phyloP scores from a whole-genome alignment of 139 green algal genomes.

The Picochlorum sp. region DNA sequence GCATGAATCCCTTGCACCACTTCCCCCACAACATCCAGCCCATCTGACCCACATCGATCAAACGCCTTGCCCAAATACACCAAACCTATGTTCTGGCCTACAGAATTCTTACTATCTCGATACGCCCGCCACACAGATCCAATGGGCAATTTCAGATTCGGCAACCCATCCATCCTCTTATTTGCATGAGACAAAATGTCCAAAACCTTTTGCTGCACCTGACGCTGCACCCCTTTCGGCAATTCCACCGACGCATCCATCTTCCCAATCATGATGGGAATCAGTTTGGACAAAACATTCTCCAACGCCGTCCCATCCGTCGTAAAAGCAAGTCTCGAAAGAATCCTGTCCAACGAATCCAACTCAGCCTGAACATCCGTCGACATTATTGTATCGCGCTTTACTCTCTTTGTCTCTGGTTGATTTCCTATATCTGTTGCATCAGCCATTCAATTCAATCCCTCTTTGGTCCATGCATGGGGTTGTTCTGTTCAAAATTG shows the following conservation, averaged over 20 bases:
- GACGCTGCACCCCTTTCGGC: not conserved
- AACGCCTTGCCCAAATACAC: slow-evolving; percentile 76
- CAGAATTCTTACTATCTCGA: slow-evolving; percentile 9
- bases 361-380: slow-evolving; percentile 46
- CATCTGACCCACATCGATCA: slow-evolving; percentile 30
- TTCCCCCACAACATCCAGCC: slow-evolving; percentile 26
- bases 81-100: slow-evolving; percentile 70
- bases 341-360: slow-evolving; percentile 59
- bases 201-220: slow-evolving; percentile 55
- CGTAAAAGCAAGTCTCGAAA: slow-evolving; percentile 71
- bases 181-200: slow-evolving; percentile 87
- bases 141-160: slow-evolving; percentile 63
- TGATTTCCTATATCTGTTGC: not conserved
- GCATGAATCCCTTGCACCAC: slow-evolving; percentile 38
- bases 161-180: slow-evolving; percentile 62
- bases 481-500: no score
- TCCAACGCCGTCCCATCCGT: slow-evolving; percentile 64
- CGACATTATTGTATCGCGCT: not conserved
- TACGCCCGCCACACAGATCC: slow-evolving; percentile 46
- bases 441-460: not conserved
- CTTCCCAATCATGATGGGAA: slow-evolving; percentile 59
- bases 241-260: slow-evolving; percentile 2
- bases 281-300: slow-evolving; percentile 61
- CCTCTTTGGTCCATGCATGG: not conserved
- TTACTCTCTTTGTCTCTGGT: not conserved